Percentiles rank a stretch among this genome's conserved stretches.
Conservation (phyloP, 108 stramenopile genomes). For the Cyclotella distinguenda region DNA sequence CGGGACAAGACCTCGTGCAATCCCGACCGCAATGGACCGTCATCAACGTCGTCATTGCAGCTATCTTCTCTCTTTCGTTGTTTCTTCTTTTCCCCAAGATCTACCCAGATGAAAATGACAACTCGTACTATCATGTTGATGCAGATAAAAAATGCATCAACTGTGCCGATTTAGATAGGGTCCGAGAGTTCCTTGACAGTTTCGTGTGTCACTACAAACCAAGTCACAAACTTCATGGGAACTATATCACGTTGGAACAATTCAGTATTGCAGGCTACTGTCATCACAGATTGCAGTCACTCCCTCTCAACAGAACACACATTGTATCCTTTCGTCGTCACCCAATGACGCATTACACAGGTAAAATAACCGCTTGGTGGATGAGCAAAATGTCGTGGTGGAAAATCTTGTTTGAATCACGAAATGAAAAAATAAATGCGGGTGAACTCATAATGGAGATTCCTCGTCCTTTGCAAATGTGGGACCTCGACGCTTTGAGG, state of each 20-base stretch:
- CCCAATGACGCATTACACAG: neutral
- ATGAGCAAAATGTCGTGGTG: conserved; percentile 2
- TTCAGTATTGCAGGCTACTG: conserved; percentile 34
- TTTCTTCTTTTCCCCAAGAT: no score
- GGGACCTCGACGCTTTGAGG: conserved; percentile 82
- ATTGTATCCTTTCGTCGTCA: conserved; percentile 9
- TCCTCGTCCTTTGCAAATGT: conserved; percentile 73
- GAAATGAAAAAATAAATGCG: conserved; percentile 26
- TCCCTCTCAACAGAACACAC: conserved; percentile 40
- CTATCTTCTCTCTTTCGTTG: no score
- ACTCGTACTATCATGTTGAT: neutral
- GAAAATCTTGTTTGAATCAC: neutral
- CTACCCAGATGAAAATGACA: neutral
- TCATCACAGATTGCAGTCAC: conserved; percentile 38
- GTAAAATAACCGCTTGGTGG: conserved; percentile 3
- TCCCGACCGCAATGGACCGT: no score
- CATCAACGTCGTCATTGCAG: no score
- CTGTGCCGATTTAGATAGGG: neutral
- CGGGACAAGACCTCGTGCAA: no score
- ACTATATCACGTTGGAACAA: neutral
- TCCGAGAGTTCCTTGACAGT: conserved; percentile 34
- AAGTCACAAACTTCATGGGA: neutral
- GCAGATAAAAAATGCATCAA: no score
- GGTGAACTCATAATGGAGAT: conserved; percentile 59
- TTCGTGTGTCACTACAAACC: conserved; percentile 48